Conservation (phyloP, 805 yeast genomes). For the Pichia manshurica region DNA sequence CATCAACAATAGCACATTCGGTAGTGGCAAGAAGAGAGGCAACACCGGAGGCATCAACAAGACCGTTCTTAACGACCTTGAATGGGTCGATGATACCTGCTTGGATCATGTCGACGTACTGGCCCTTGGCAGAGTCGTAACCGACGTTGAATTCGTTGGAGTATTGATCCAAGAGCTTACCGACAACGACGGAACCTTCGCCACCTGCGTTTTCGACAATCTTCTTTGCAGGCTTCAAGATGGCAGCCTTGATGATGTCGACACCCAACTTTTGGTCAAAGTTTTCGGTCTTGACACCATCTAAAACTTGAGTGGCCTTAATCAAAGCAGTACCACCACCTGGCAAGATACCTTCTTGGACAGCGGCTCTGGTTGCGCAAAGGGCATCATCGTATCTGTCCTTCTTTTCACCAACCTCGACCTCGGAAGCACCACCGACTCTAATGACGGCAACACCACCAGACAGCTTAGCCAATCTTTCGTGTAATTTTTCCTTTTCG, state of each 20-base stretch:
- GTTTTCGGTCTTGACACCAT: constrained; percentile 67
- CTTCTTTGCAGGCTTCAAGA: constrained; percentile 91
- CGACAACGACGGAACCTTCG: constrained; percentile 95
- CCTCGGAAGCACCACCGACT: constrained; percentile 96
- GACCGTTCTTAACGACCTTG: constrained; percentile 94
- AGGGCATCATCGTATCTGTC: constrained; percentile 98
- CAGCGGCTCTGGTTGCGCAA: constrained; percentile 98
- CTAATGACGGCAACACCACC: constrained; percentile 98
- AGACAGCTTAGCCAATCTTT: constrained; percentile 91
- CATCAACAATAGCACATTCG: constrained; percentile 96
- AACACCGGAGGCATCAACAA: constrained; percentile 95
- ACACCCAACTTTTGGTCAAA: constrained; percentile 97
- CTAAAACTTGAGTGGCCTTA: constrained; percentile 80
- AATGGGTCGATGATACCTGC: constrained; percentile 98
- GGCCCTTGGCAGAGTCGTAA: constrained; percentile 87
- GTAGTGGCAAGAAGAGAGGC: constrained; percentile 96
- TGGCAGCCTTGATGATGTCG: constrained; percentile 85
- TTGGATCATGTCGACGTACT: constrained; percentile 91
- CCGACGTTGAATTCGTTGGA: constrained; percentile 81
- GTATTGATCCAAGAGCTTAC: constrained; percentile 61
- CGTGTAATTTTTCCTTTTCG: constrained; percentile 95
- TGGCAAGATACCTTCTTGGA: constrained; percentile 96
- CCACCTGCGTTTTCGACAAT: constrained; percentile 96
- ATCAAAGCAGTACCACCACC: constrained; percentile 99
- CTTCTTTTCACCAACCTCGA: constrained; percentile 99